Evolutionary conservation across 306 rosid genomes (phyloP), one percentile per base, ranked within the genome.

Genomic region (Cicer judaicum): DNA sequence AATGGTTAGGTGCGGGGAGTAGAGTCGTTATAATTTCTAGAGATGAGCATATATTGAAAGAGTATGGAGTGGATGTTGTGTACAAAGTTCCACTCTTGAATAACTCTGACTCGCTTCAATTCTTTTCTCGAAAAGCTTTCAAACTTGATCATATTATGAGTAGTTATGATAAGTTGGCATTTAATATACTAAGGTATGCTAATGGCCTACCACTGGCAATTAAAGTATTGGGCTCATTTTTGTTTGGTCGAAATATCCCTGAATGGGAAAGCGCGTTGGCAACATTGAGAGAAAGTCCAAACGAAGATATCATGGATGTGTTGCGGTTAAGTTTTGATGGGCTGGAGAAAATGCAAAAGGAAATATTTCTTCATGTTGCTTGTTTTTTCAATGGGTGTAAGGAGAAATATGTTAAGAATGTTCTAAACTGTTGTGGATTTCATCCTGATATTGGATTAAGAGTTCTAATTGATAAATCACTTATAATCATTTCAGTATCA

Each of bases 401-500:
- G 0, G 0, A 1, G 14, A 6, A 10, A 21, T 5, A 24, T 29
- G 61, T 54, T 54, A 54, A 10, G 12, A 19, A 55, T 18, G 61
- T 55, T 55, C 36, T 55, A 3, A 55, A 55, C 4, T 55, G 61
- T 55, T 55, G 61, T 55, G 61, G 61, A 55, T 55, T 55, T 4
- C 38, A 55, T 8, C 7, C 36, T 18, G 61, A 18, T 9, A 55
- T 55, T 19, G 61, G 61, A 55, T 55, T 55, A 8, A 55, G 38
- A 19, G 36, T 55, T 55, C 36, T 55, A 8, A 4, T 18, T 63
- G 72, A 78, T 7, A 78, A 56, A 63, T 78, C 82, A 63, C 72
- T 70, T 13, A 54, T 70, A 44, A 62, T 1, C 15, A 14, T 19
- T 19, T 3, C 1, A 0, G 7, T 0, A 15, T 29, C 36, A 29